Evolutionary conservation across 2,329 filamentous ascomycete genomes (phyloP).

Genomic region (Emergomyces orientalis): DNA sequence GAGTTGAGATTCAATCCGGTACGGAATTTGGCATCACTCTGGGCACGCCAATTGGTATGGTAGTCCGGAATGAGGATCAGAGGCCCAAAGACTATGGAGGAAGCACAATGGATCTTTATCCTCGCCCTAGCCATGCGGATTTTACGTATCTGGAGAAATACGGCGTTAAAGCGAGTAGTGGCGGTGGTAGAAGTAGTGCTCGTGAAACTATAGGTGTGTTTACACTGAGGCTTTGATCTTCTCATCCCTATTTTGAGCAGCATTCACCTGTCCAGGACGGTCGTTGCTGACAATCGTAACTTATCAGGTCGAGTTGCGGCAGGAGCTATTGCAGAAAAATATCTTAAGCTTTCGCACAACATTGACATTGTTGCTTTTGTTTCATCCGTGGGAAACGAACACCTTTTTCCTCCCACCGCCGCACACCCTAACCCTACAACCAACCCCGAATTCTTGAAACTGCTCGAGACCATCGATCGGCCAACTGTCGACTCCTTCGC

Average conservation of each 20-base stretch:
- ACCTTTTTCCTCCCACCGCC: slow-evolving; percentile 64
- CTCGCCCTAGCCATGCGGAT: slow-evolving; percentile 85
- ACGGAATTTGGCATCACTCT: slow-evolving; percentile 83
- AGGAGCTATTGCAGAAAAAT: slow-evolving; percentile 88
- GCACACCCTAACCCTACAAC: slow-evolving; percentile 59
- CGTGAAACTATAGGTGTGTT: slow-evolving; percentile 75
- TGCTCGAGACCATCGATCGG: slow-evolving; percentile 64
- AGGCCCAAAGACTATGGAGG: slow-evolving; percentile 83
- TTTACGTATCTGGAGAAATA: slow-evolving; percentile 98
- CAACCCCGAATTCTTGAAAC: slow-evolving; percentile 67
- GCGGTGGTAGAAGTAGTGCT: slow-evolving; percentile 84
- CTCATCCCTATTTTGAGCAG: not conserved
- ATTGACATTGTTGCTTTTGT: slow-evolving; percentile 90
- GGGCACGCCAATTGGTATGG: slow-evolving; percentile 80
- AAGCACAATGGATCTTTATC: slow-evolving; percentile 84
- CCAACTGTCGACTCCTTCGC: slow-evolving; percentile 65
- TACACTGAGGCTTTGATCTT: not conserved
- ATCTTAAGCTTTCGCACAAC: slow-evolving; percentile 67
- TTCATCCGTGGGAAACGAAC: slow-evolving; percentile 68
- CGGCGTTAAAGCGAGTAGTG: slow-evolving; percentile 81
- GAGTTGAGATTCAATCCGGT: slow-evolving; percentile 84
- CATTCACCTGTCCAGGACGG: not conserved
- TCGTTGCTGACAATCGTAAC: not conserved
- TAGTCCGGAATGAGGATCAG: slow-evolving; percentile 87
- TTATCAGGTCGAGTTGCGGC: slow-evolving; percentile 68